Conservation (phyloP, 1,284 basidiomycete species). For the Phaffia rhodozyma region DNA sequence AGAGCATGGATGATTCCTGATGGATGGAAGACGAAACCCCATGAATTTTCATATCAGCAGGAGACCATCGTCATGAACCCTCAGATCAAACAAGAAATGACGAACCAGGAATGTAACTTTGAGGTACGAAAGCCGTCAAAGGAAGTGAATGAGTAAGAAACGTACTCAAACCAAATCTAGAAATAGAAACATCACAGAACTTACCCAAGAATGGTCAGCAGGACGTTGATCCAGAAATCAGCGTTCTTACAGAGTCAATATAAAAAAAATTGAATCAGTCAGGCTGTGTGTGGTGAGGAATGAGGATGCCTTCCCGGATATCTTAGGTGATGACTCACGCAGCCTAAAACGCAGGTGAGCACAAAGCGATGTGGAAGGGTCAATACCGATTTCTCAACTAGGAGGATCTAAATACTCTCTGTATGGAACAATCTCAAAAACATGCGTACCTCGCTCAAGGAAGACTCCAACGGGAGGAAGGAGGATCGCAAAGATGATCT, state of each 20-base stretch:
- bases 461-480: constrained; percentile 13
- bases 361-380: no score
- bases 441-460: background rate
- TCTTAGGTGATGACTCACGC: background rate
- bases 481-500: constrained; percentile 14
- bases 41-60: no score
- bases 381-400: no score
- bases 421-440: background rate
- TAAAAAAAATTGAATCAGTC: background rate
- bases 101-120: constrained; percentile 1
- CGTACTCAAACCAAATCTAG: background rate
- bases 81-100: background rate
- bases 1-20: no score
- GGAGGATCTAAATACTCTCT: background rate
- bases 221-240: constrained; percentile 12
- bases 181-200: background rate
- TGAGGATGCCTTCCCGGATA: background rate
- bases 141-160: background rate
- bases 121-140: no score
- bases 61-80: no score
- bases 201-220: constrained; percentile 11
- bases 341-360: background rate
- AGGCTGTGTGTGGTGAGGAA: background rate
- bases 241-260: background rate
- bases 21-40: no score